phyloP scores from a whole-genome alignment of 768 basidiomycete species.

The Agrocybe chaxingu region DNA sequence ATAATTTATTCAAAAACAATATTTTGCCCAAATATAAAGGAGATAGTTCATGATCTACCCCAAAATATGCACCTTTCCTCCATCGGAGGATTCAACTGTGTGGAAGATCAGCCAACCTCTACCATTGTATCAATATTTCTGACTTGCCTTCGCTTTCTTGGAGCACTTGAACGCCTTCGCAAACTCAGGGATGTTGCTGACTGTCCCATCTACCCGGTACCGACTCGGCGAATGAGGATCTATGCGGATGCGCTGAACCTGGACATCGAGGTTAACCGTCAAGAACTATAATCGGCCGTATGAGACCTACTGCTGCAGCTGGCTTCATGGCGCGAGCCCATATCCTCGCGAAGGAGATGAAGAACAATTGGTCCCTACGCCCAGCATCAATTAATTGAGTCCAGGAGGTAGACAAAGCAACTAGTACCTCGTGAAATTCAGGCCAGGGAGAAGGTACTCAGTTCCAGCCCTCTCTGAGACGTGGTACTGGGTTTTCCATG shows the following conservation, averaged over 20 bases:
- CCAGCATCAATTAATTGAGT: neutral
- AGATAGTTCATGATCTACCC: constrained; percentile 30
- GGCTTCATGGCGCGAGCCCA: constrained; percentile 85
- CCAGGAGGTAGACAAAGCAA: neutral
- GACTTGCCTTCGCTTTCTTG: constrained; percentile 63
- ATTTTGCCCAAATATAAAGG: constrained; percentile 10
- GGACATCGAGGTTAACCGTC: constrained; percentile 2
- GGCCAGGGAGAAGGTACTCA: constrained; percentile 79
- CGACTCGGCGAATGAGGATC: constrained; percentile 86
- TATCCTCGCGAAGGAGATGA: constrained; percentile 85
- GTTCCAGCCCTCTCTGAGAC: constrained; percentile 52
- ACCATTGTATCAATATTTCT: neutral
- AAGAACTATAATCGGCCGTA: neutral
- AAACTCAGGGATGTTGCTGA: constrained; percentile 86
- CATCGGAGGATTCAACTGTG: constrained; percentile 76
- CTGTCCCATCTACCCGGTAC: constrained; percentile 82
- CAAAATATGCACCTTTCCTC: constrained; percentile 82
- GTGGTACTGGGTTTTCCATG: constrained; percentile 81
- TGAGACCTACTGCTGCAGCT: constrained; percentile 60
- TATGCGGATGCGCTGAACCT: constrained; percentile 78
- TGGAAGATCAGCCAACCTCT: neutral
- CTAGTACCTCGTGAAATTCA: constrained; percentile 66
- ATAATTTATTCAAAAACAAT: constrained; percentile 17
- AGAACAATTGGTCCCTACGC: constrained; percentile 89
- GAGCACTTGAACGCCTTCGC: constrained; percentile 85